phyloP scores from a whole-genome alignment of 352 stramenopile genomes.

The Globisporangium mamillatum region DNA sequence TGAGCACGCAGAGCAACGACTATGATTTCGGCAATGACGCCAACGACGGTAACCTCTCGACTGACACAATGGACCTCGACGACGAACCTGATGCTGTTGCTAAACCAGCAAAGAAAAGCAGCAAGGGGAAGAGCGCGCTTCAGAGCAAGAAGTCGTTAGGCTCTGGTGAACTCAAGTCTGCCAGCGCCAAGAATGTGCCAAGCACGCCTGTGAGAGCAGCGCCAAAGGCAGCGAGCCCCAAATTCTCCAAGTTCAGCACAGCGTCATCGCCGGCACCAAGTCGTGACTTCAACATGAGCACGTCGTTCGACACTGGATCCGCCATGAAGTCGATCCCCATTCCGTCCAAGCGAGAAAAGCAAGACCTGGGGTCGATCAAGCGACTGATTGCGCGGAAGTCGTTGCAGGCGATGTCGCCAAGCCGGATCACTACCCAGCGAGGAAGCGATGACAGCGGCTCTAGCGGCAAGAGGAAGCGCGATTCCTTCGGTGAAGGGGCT shows the following conservation, averaged over 20 bases:
- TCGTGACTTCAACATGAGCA: constrained; percentile 20
- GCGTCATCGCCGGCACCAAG: constrained; percentile 20
- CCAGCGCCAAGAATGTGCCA: background rate
- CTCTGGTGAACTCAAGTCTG: background rate
- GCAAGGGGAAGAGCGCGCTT: constrained; percentile 1
- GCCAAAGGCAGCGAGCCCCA: constrained; percentile 12
- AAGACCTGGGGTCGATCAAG: constrained; percentile 21
- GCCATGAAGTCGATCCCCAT: constrained; percentile 31
- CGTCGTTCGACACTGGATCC: constrained; percentile 20
- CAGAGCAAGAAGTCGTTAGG: background rate
- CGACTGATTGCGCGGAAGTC: constrained; percentile 19
- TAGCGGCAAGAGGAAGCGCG: constrained; percentile 23
- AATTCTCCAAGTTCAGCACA: constrained; percentile 19
- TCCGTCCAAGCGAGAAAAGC: constrained; percentile 17
- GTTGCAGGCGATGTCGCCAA: constrained; percentile 9
- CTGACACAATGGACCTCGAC: constrained; percentile 24
- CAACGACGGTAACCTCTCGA: constrained; percentile 21
- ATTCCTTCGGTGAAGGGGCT: constrained; percentile 22
- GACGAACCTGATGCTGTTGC: constrained; percentile 7
- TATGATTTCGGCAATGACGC: constrained; percentile 19
- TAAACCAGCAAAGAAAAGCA: background rate
- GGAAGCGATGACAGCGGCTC: background rate
- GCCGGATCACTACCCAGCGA: background rate
- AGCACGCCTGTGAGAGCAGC: constrained; percentile 6
- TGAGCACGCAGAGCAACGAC: constrained; percentile 32